Base-by-base conservation (phyloP, 176 grass and related monocot species). In the Oropetium thomaeum region DNA sequence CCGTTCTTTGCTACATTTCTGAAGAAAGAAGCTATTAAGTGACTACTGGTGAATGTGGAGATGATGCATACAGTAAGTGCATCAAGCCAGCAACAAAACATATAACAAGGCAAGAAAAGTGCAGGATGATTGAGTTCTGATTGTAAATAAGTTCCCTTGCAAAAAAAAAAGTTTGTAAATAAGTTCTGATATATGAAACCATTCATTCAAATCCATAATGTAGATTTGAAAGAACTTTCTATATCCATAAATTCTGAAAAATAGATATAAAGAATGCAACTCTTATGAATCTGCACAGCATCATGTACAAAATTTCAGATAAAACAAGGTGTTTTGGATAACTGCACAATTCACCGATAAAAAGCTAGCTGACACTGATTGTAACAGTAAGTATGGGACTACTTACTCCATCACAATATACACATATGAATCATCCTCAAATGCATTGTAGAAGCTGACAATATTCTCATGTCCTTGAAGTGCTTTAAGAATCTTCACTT, bases 341-440 rank as follows among this genome's bases (percentile, higher is more conserved):
- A 58, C n/a, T 58, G 35, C 14, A 58, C 11, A 25, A 13, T 44
- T 66, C 32, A 40, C 23, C 58, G 5, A 45, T 72, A 8, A 25
- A 67, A 54, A 22, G 19, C 57, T 45, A 58, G 14, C 17, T 65
- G 58, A 23, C 19, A 19, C 32, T 10, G 28, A 44, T 57, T 65
- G 15, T 7, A 77, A 45, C 43, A 55, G 25, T 27, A 43, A 77
- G 57, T 54, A 26, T 15, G 35, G 59, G 65, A 89, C 45, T 37
- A 86, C 92, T 89, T 89, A 96, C 92, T 96, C 92, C 92, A 96
- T 96, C 61, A 96, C 92, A 72, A 96, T 96, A 81, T 92, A 96
- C 20, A 96, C 92, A 30, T 89, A 96, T 8, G 84, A 89, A 85
- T 92, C 83, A 69, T 96, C 92, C 75, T 96, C 92, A 62, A 89